These are phyloP conservation scores for Colletotrichum paranaense DNA, from an alignment of 2,329 filamentous ascomycete species.

Conservation along the genomic window DNA sequence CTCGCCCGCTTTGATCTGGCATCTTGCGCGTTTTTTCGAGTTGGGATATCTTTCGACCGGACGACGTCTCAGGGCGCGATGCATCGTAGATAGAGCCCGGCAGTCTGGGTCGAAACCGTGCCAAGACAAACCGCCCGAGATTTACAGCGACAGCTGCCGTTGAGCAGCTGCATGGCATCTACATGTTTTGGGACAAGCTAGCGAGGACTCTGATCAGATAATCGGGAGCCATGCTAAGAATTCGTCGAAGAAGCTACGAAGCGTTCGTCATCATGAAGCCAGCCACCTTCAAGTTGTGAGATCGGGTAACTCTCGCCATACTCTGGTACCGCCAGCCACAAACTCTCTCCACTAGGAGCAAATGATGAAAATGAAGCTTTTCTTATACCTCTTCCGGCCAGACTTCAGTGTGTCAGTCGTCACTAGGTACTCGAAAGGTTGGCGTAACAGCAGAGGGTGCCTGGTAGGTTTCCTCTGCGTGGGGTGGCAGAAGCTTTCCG, in stretches of 20 bases:
- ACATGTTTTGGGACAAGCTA: not conserved
- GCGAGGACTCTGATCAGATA: not conserved
- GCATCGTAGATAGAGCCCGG: not conserved
- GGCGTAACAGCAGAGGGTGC: not conserved
- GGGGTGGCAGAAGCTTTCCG: not conserved
- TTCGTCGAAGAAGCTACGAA: not conserved
- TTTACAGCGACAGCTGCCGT: conserved; percentile 1
- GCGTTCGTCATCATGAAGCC: not conserved
- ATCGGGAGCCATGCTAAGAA: not conserved
- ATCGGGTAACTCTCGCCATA: not conserved
- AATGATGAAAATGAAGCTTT: not conserved
- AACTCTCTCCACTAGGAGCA: not conserved
- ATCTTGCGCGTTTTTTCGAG: not conserved
- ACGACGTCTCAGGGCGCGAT: not conserved
- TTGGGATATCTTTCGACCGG: not conserved
- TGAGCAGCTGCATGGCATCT: not conserved
- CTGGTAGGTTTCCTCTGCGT: not conserved
- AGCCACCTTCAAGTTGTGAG: not conserved
- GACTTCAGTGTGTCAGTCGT: not conserved
- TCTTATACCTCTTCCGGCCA: not conserved
- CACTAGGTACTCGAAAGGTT: not conserved
- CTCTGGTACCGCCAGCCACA: not conserved
- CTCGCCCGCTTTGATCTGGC: not conserved
- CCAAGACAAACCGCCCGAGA: not conserved
- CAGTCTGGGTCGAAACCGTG: conserved; percentile 8